A percentile compares a stretch with the other conserved stretches of the same genome.
Conservation (phyloP, 2,329 filamentous ascomycete species). For the Clonostachys rhizophaga region DNA sequence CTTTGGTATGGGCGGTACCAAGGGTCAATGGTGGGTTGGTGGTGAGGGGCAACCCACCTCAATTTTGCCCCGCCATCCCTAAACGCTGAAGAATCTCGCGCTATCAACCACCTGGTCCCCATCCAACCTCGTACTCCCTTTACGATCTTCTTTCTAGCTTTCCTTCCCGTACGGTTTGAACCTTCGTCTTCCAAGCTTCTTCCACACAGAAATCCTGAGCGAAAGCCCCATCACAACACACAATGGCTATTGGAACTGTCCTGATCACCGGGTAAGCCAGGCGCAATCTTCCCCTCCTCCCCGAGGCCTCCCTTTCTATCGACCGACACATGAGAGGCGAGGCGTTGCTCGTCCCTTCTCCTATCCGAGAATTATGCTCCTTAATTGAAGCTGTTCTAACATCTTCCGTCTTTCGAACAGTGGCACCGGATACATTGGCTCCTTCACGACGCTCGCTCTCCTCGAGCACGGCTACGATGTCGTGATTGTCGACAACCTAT, state of each 20-base stretch:
- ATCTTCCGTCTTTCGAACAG: slow-evolving; percentile 36
- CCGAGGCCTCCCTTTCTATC: neutral
- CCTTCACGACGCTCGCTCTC: slow-evolving; percentile 88
- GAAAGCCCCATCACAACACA: slow-evolving; percentile 8
- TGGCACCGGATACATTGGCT: slow-evolving; percentile 98
- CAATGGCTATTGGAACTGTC: slow-evolving; percentile 81
- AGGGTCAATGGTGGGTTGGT: too few relatives aligned
- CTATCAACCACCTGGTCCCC: too few relatives aligned
- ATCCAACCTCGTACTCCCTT: too few relatives aligned
- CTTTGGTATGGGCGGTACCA: too few relatives aligned
- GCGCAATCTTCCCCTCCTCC: slow-evolving; percentile 2
- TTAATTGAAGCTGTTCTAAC: neutral
- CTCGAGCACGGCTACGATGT: slow-evolving; percentile 95
- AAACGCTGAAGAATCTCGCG: too few relatives aligned
- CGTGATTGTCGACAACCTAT: slow-evolving; percentile 91
- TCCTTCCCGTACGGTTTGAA: slow-evolving; percentile 2
- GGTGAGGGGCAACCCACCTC: too few relatives aligned
- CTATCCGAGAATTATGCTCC: neutral
- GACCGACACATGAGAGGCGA: neutral
- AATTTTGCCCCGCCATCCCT: too few relatives aligned
- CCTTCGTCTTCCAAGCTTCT: slow-evolving; percentile 7
- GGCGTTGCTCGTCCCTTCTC: neutral
- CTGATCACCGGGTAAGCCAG: slow-evolving; percentile 77
- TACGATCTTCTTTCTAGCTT: neutral
- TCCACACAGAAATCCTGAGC: slow-evolving; percentile 3